Evolutionary conservation across 345 rosid species (phyloP).

Genomic region (Brassica incana): DNA sequence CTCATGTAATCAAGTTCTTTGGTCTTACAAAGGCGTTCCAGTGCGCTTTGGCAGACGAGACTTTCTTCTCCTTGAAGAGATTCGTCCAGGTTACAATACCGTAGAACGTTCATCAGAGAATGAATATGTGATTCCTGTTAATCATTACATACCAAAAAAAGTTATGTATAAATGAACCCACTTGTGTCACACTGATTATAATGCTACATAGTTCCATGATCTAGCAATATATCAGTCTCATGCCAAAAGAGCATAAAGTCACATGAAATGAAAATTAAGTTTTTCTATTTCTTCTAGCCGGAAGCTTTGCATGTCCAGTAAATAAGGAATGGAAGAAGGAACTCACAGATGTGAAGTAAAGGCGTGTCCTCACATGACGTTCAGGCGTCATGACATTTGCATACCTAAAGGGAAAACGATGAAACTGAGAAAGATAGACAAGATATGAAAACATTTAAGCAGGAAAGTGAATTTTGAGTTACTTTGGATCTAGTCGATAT

Average conservation of each 20-base stretch:
- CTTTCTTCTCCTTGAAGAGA: conserved; percentile 95
- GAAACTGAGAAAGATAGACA: too few species aligned
- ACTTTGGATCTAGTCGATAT: conserved; percentile 98
- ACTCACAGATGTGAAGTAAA: conserved; percentile 96
- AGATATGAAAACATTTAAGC: background rate
- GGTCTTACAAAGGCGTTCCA: conserved; percentile 78
- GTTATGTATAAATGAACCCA: background rate
- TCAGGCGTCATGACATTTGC: conserved; percentile 98
- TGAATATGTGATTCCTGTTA: conserved; percentile 97
- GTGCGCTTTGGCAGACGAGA: conserved; percentile 68
- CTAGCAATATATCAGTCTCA: too few species aligned
- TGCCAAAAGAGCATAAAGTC: too few species aligned
- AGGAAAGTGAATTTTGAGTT: background rate
- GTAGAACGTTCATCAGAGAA: conserved; percentile 92
- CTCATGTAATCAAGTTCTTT: conserved; percentile 99
- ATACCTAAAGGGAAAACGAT: conserved; percentile 47
- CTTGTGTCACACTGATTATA: background rate
- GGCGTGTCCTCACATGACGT: conserved; percentile 95
- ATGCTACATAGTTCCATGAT: background rate
- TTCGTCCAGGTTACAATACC: conserved; percentile 95
- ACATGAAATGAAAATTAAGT: too few species aligned
- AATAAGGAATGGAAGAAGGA: background rate
- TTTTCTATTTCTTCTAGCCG: too few species aligned
- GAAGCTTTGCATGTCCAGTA: too few species aligned
- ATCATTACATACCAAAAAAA: background rate